Conservation (phyloP, 192 early-diverging fungal genomes). For the Cetraspora pellucida region DNA sequence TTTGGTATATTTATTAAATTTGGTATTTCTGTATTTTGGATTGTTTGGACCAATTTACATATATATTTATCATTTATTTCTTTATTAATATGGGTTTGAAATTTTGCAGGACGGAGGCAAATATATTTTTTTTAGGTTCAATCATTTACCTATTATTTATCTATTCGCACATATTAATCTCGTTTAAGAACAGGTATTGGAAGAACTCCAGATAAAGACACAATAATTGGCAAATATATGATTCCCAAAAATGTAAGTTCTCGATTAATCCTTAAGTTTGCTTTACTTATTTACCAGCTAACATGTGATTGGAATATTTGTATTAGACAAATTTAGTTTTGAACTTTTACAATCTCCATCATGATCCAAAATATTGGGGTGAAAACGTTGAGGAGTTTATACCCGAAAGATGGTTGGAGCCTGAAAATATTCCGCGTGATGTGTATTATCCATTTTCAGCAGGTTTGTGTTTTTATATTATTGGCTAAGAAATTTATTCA, state of each 20-base stretch:
- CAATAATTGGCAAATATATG: constrained; percentile 12
- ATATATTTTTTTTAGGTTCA: background rate
- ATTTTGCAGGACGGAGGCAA: constrained; percentile 5
- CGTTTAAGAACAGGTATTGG: background rate
- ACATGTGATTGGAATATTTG: background rate
- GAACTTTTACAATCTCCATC: constrained; percentile 3
- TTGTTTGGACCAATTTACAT: no score
- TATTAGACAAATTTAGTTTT: constrained; percentile 16
- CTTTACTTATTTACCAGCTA: background rate
- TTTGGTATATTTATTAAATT: background rate
- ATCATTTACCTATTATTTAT: no score
- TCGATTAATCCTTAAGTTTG: background rate
- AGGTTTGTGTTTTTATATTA: no score
- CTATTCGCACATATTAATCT: background rate
- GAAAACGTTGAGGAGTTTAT: constrained; percentile 21
- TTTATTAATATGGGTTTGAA: background rate
- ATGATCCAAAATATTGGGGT: constrained; percentile 25
- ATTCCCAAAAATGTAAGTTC: constrained; percentile 19
- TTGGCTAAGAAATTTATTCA: no score
- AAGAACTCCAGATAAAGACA: background rate
- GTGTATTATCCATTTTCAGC: constrained; percentile 25
- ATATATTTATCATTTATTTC: background rate
- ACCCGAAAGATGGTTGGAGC: constrained; percentile 21
- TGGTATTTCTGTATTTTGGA: no score
- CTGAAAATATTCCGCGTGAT: constrained; percentile 2